Conservation (phyloP, 352 stramenopile genomes). For the Globisporangium viniferum region DNA sequence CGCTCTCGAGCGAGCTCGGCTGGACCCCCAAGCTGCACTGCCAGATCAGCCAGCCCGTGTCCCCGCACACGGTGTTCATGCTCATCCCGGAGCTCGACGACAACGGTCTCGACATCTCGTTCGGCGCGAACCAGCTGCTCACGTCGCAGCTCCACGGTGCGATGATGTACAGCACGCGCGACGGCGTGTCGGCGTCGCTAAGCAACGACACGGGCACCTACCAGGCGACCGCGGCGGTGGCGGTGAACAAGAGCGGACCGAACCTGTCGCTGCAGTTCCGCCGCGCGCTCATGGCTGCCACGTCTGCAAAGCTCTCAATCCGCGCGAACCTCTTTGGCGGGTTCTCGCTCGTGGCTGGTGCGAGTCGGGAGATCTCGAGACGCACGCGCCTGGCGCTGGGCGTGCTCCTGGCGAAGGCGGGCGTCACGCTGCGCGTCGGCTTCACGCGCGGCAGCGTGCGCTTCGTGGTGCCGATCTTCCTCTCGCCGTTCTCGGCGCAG, state of each 20-base stretch:
- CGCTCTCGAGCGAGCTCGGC: conserved; percentile 63
- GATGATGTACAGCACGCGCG: conserved; percentile 83
- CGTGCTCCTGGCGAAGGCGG: conserved; percentile 47
- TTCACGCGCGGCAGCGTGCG: conserved; percentile 78
- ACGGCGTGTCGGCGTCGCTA: conserved; percentile 67
- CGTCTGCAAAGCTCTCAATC: conserved; percentile 51
- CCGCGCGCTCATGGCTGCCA: conserved; percentile 31
- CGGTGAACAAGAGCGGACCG: conserved; percentile 41
- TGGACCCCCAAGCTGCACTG: conserved; percentile 77
- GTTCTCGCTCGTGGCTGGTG: conserved; percentile 46
- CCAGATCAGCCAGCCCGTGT: conserved; percentile 74
- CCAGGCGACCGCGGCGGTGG: conserved; percentile 41
- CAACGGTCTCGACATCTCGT: conserved; percentile 66
- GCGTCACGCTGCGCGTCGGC: conserved; percentile 62
- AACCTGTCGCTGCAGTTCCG: conserved; percentile 62
- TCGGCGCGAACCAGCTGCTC: conserved; percentile 70
- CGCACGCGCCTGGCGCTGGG: conserved; percentile 58
- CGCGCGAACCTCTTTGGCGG: conserved; percentile 45
- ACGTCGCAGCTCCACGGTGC: conserved; percentile 54
- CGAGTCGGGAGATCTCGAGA: conserved; percentile 53
- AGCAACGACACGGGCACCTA: conserved; percentile 41
- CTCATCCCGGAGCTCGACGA: conserved; percentile 71
- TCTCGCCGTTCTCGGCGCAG: conserved; percentile 68
- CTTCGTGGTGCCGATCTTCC: conserved; percentile 81
- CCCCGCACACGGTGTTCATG: conserved; percentile 64